Base-by-base conservation (phyloP, 2,329 filamentous ascomycete species). In the Coniochaeta prunicola region DNA sequence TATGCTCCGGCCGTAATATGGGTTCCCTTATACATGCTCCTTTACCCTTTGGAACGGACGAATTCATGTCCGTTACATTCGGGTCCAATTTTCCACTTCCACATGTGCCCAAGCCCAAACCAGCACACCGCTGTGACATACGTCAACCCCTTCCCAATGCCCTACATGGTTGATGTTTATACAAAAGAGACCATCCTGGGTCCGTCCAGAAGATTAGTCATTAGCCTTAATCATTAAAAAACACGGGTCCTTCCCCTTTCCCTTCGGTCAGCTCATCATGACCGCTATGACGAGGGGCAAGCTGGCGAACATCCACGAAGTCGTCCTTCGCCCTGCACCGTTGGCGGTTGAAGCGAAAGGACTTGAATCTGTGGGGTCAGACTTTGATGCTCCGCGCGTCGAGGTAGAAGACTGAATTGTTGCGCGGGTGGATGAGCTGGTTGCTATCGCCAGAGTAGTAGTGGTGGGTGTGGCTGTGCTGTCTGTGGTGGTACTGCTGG, bases 321-420 rank as follows among this genome's bases (percentile, higher is more conserved):
- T 26, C 26, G 24, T 34, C 28, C 56, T 19, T 19, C 26, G 24
- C 26, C 38, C 56, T 4, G 40, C 61, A 8, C 53, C 59, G 58
- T 61, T 63, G 13, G n/a, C 19, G 19, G 64, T 58, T n/a, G 59
- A 55, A n/a, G 58, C 65, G 55, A 69, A 70, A 0, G 68, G 68
- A 28, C 66, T 63, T 50, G 66, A 66, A 53, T 68, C 64, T 15
- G 63, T 67, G 4, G 59, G 58, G 40, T 60, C 61, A 9, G 63
- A 42, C 53, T 57, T 56, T 24, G 48, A 33, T 10, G 61, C 60
- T 30, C 54, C 58, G 9, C 53, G 55, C 1, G 62, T 64, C 19
- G 36, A 59, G 40, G 62, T 64, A 28, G 45, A 40, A 38, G 42
- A 28, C 26, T 55, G 55, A 50, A 59, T 30, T 15, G 19, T 17